Base-by-base conservation (phyloP, 257 asterid genomes). In the Catharanthus roseus region DNA sequence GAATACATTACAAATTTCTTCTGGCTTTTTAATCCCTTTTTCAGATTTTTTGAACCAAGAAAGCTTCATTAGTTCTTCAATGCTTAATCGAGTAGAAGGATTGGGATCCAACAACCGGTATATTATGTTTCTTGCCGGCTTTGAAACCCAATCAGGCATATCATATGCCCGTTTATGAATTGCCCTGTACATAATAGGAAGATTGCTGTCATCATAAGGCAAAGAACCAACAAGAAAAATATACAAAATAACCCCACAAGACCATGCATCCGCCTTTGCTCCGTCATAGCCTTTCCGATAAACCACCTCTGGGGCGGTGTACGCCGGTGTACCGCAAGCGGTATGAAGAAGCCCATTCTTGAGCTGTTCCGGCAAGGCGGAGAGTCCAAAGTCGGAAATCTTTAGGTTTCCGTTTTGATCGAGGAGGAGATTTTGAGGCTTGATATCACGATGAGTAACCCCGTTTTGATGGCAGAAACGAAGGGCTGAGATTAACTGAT, bases 231-330 rank as follows among this genome's bases (percentile, higher is more conserved):
- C 88, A 2, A 93, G 75, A 72, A 93, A 90, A 1, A 72, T 82
- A 51, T 85, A 90, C 19, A 93, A 76, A 0, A 93, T 82, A 16
- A 87, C 89, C 0, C 98, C 98, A 67, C 97, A 90, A 0, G 98
- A 93, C 98, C 98, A 93, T 0, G 98, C 97, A 57, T 92, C 98
- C 6, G 98, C 96, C 81, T 86, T 90, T 18, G 87, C 84, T 6
- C 97, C 98, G 49, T 89, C 92, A 67, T 90, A 93, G 0, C 93
- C 98, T 31, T 77, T 85, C 0, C 93, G 88, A 31, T 67, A 71
- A n/a, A 93, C 80, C 0, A 93, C 93, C 61, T 93, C 98, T 18
- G 97, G 98, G 1, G 97, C 98, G 34, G 95, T 86, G 77, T 87
- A 90, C 1, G 97, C 95, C 64, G 98, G 98, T 10, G 97, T 93